These are phyloP conservation scores for Buddleja alternifolia DNA, from an alignment of 257 asterid species.

Conservation along the genomic window DNA sequence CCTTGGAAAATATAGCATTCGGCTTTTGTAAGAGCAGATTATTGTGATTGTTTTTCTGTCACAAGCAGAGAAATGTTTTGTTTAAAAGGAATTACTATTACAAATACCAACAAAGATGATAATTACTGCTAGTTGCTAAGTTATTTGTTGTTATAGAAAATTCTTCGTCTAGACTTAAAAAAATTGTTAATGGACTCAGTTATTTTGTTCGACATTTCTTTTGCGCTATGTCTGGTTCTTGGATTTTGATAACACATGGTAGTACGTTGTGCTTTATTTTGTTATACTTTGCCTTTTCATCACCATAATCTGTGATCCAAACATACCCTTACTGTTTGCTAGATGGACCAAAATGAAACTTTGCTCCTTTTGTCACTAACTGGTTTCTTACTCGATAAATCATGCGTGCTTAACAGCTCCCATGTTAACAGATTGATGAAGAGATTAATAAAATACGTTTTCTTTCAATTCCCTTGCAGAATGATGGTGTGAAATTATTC, in stretches of 20 bases:
- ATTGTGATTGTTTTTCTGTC: neutral
- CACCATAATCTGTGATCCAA: too few relatives aligned
- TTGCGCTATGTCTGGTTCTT: too few relatives aligned
- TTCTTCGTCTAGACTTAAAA: too few relatives aligned
- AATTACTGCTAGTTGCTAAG: neutral
- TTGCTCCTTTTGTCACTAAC: neutral
- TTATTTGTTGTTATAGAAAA: neutral
- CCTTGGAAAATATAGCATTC: too few relatives aligned
- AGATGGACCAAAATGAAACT: neutral
- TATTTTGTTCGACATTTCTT: too few relatives aligned
- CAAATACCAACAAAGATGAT: neutral
- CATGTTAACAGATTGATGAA: neutral
- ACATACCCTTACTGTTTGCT: neutral
- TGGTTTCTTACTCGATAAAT: neutral
- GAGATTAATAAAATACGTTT: neutral
- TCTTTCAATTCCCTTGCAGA: constrained; percentile 43
- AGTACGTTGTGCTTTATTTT: too few relatives aligned
- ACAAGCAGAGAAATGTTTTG: neutral
- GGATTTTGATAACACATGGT: too few relatives aligned
- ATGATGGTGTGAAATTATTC: constrained; percentile 48
- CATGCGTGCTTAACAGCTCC: neutral
- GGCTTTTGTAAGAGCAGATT: neutral
- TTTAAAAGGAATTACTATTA: neutral
- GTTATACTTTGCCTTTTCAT: too few relatives aligned
- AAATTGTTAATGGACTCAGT: too few relatives aligned